Conservation (phyloP, 2,329 filamentous ascomycete genomes). For the Ascochyta viciae-villosae region DNA sequence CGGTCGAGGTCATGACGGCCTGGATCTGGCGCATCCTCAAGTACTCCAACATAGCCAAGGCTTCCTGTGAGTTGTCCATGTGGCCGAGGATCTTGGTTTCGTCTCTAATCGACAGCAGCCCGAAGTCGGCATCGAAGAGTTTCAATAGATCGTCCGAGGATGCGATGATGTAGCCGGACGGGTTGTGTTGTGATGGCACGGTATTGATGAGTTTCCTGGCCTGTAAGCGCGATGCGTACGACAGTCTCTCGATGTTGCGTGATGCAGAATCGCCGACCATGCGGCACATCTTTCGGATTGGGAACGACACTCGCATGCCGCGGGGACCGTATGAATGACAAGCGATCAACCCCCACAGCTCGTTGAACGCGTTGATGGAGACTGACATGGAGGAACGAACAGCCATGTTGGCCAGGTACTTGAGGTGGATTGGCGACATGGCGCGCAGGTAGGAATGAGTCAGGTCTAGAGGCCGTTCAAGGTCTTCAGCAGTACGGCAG, state of each 20-base stretch:
- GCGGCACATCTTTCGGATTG: conserved; percentile 90
- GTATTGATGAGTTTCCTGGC: conserved; percentile 89
- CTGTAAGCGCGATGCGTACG: conserved; percentile 83
- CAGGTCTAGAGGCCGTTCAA: conserved; percentile 79
- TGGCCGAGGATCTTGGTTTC: conserved; percentile 86
- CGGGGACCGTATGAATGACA: conserved; percentile 80
- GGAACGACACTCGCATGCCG: conserved; percentile 91
- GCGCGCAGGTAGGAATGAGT: conserved; percentile 85
- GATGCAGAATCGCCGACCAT: conserved; percentile 86
- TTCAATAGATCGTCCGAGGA: conserved; percentile 85
- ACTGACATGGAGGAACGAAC: conserved; percentile 96
- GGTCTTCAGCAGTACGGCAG: conserved; percentile 75
- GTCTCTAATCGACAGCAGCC: conserved; percentile 81
- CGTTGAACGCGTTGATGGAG: conserved; percentile 83
- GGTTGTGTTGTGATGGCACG: conserved; percentile 78
- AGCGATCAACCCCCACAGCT: conserved; percentile 87
- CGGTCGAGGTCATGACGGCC: conserved; percentile 78
- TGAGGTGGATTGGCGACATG: conserved; percentile 89
- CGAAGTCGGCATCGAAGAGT: conserved; percentile 87
- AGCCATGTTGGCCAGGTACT: conserved; percentile 87
- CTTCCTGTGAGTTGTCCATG: conserved; percentile 79
- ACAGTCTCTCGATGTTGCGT: conserved; percentile 84
- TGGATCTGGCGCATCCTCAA: conserved; percentile 76
- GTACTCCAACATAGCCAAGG: conserved; percentile 84
- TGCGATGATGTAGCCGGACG: conserved; percentile 87